A percentile compares a stretch with the other conserved stretches of the same genome.
These are phyloP conservation scores for Penicillium hesseltinei DNA, from an alignment of 2,329 filamentous ascomycete genomes.

Conservation along the genomic window DNA sequence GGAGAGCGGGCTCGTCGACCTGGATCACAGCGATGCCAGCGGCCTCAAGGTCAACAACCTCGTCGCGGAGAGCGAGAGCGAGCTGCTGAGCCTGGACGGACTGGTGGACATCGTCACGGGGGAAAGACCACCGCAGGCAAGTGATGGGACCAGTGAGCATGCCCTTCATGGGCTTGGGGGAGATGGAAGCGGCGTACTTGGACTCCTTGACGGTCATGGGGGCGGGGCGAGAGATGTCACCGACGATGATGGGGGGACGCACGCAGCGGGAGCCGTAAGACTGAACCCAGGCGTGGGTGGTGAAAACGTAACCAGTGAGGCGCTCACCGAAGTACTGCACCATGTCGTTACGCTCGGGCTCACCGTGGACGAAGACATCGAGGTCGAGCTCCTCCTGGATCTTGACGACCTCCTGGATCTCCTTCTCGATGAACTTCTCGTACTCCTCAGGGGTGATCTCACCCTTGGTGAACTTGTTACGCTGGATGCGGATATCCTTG, in stretches of 20 bases:
- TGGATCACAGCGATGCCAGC: slow-evolving; percentile 98
- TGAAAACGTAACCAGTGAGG: slow-evolving; percentile 95
- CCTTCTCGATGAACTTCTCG: slow-evolving; percentile 98
- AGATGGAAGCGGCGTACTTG: slow-evolving; percentile 94
- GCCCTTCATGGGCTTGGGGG: slow-evolving; percentile 99
- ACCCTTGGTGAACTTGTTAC: slow-evolving; percentile 98
- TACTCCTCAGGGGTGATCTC: slow-evolving; percentile 91
- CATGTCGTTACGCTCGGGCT: slow-evolving; percentile 99
- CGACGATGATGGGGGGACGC: slow-evolving; percentile 95
- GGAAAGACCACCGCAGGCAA: slow-evolving; percentile 99
- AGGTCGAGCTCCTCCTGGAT: slow-evolving; percentile 98
- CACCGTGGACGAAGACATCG: slow-evolving; percentile 96
- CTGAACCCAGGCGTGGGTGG: slow-evolving; percentile 93
- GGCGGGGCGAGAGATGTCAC: slow-evolving; percentile 93
- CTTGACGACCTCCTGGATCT: slow-evolving; percentile 92
- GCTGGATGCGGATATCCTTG: slow-evolving; percentile 93
- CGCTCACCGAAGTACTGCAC: slow-evolving; percentile 99
- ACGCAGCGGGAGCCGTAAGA: slow-evolving; percentile 98
- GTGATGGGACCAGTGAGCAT: slow-evolving; percentile 99
- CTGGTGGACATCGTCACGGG: slow-evolving; percentile 98
- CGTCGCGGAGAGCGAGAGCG: slow-evolving; percentile 94
- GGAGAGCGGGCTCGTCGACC: slow-evolving; percentile 97
- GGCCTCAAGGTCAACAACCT: slow-evolving; percentile 96
- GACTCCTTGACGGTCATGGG: slow-evolving; percentile 99
- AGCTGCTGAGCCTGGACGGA: slow-evolving; percentile 98